Percentiles rank a stretch among this genome's conserved stretches.
Conservation (phyloP, 2,329 filamentous ascomycete genomes). For the Bisporella sp. region DNA sequence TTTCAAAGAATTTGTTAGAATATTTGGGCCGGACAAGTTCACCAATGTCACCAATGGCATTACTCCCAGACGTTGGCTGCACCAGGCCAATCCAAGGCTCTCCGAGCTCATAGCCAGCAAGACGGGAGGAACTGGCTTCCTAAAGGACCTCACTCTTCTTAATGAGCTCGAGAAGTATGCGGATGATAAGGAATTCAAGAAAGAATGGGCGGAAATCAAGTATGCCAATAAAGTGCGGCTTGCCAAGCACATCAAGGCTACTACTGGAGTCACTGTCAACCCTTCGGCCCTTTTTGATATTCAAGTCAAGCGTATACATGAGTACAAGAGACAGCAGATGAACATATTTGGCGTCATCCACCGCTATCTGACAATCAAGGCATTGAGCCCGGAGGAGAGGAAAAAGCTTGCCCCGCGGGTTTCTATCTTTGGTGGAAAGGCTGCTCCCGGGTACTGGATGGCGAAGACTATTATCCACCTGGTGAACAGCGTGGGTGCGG, state of each 20-base stretch:
- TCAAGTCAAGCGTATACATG: constrained; percentile 97
- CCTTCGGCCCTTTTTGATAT: constrained; percentile 88
- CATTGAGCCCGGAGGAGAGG: constrained; percentile 72
- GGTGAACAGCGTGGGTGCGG: constrained; percentile 81
- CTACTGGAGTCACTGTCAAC: constrained; percentile 75
- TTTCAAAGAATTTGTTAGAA: constrained; percentile 95
- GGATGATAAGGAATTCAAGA: constrained; percentile 83
- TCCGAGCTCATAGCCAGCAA: constrained; percentile 91
- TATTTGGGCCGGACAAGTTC: constrained; percentile 96
- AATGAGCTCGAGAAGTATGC: constrained; percentile 79
- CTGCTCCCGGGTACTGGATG: constrained; percentile 99
- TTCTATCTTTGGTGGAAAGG: constrained; percentile 96
- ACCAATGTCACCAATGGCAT: constrained; percentile 98
- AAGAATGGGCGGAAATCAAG: constrained; percentile 96
- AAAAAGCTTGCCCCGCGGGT: constrained; percentile 85
- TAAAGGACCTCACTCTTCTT: constrained; percentile 83
- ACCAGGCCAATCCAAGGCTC: constrained; percentile 91
- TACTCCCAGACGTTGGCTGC: constrained; percentile 90
- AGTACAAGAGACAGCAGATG: constrained; percentile 98
- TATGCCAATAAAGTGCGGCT: constrained; percentile 90
- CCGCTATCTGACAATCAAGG: constrained; percentile 84
- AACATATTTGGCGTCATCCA: constrained; percentile 99
- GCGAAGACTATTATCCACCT: constrained; percentile 98
- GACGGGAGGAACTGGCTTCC: constrained; percentile 72
- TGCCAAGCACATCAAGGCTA: constrained; percentile 82